Percentiles rank a stretch among this genome's conserved stretches.
These are phyloP conservation scores for Salix viminalis DNA, from an alignment of 345 rosid genomes.

Conservation along the genomic window DNA sequence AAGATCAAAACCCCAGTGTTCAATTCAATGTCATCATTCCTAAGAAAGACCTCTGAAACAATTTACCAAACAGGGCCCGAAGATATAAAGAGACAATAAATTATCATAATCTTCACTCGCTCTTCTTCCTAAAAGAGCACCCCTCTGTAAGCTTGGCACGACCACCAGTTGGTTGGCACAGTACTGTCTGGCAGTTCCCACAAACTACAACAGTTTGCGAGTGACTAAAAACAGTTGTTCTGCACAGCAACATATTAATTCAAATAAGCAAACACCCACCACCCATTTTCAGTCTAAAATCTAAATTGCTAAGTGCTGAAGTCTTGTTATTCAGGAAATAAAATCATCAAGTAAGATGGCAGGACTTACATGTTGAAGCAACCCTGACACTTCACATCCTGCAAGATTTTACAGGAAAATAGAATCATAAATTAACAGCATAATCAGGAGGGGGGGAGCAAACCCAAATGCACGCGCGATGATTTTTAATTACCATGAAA, in stretches of 20 bases:
- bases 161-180: slow-evolving; percentile 21
- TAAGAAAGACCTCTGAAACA: not conserved
- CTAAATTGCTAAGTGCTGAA: not conserved
- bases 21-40: not conserved
- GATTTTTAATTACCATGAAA: slow-evolving; percentile 8
- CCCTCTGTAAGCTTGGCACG: slow-evolving; percentile 18
- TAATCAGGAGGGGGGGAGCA: too few relatives aligned
- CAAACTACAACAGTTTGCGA: slow-evolving; percentile 15
- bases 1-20: not conserved
- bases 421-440: not conserved
- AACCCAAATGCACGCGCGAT: not conserved
- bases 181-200: slow-evolving; percentile 13
- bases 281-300: not conserved
- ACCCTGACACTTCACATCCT: slow-evolving; percentile 22
- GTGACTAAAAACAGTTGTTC: slow-evolving; percentile 16
- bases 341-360: not conserved
- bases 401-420: not conserved
- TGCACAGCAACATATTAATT: not conserved
- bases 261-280: not conserved
- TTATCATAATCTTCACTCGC: not conserved
- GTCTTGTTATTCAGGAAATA: not conserved
- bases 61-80: not conserved
- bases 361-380: slow-evolving; percentile 18
- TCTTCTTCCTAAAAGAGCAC: slow-evolving; percentile 12
- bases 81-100: not conserved